Evolutionary conservation across 495 filamentous ascomycete genomes (phyloP).

Genomic region (Immersiella caudata): DNA sequence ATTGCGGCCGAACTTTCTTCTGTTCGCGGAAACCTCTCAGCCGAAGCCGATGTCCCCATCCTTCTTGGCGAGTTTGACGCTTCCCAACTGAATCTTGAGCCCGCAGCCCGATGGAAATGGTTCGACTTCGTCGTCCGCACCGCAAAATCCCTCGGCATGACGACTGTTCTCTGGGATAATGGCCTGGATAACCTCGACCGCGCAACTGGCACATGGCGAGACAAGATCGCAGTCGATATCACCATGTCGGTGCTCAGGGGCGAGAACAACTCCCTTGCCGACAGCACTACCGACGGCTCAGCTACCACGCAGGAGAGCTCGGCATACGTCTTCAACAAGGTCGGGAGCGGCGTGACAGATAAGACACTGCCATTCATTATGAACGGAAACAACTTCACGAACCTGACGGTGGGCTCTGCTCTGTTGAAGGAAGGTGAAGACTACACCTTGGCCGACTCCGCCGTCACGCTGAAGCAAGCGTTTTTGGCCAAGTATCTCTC

Average conservation of each 20-base stretch:
- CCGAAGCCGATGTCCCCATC: constrained; percentile 47
- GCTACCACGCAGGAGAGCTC: constrained; percentile 51
- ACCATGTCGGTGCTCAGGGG: constrained; percentile 48
- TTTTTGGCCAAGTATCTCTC: constrained; percentile 53
- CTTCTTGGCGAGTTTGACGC: constrained; percentile 64
- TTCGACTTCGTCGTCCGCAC: constrained; percentile 56
- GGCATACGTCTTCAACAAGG: constrained; percentile 59
- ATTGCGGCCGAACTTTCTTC: constrained; percentile 55
- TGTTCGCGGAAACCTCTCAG: constrained; percentile 56
- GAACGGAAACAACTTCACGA: constrained; percentile 58
- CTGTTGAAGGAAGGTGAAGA: constrained; percentile 43
- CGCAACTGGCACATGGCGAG: constrained; percentile 50
- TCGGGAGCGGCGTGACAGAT: constrained; percentile 47
- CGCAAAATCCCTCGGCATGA: constrained; percentile 49
- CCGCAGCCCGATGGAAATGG: constrained; percentile 61
- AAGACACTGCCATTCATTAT: constrained; percentile 51
- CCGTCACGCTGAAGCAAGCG: constrained; percentile 51
- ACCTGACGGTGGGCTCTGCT: constrained; percentile 45
- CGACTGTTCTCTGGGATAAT: constrained; percentile 62
- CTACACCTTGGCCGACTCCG: constrained; percentile 48
- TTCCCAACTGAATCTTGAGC: constrained; percentile 51
- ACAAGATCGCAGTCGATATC: constrained; percentile 52
- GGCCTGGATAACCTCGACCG: constrained; percentile 54
- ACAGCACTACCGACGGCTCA: constrained; percentile 53
- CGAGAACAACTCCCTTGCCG: constrained; percentile 54